A percentile compares a stretch with the other conserved stretches of the same genome.
phyloP scores from a whole-genome alignment of 2,329 filamentous ascomycete genomes.

The Ophiostoma angusticollis region DNA sequence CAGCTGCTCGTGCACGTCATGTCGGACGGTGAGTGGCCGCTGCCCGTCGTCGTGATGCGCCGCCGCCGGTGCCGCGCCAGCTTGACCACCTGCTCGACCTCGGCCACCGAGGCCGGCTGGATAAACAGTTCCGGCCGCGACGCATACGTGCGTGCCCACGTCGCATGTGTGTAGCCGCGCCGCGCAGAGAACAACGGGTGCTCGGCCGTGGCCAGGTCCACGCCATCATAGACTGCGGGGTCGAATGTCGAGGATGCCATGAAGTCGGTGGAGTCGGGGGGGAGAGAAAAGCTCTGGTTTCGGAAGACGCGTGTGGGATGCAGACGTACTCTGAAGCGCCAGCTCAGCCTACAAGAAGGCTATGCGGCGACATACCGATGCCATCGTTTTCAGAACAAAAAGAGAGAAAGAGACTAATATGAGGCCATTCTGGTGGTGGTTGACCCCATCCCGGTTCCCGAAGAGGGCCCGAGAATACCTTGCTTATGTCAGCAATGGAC shows the following conservation, averaged over 20 bases:
- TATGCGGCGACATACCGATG: no score
- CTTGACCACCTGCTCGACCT: slow-evolving; percentile 72
- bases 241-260: slow-evolving; percentile 6
- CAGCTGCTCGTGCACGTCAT: slow-evolving; percentile 88
- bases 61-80: slow-evolving; percentile 71
- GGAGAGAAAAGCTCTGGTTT: no score
- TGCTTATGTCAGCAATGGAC: no score
- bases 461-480: no score
- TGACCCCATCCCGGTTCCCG: no score
- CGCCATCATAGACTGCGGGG: slow-evolving; percentile 12
- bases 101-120: slow-evolving; percentile 62
- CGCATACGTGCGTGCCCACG: slow-evolving; percentile 89
- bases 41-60: slow-evolving; percentile 75
- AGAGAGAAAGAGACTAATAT: no score
- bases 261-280: neutral
- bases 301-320: no score
- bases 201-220: slow-evolving; percentile 10
- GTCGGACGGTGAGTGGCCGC: slow-evolving; percentile 82
- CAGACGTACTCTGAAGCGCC: no score
- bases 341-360: no score
- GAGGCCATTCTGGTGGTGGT: no score
- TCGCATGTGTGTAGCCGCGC: slow-evolving; percentile 64
- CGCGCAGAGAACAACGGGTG: slow-evolving; percentile 74
- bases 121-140: slow-evolving; percentile 85
- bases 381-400: no score